Evolutionary conservation across 164 flowering plant genomes (phyloP).

Genomic region (Kingdonia uniflora): DNA sequence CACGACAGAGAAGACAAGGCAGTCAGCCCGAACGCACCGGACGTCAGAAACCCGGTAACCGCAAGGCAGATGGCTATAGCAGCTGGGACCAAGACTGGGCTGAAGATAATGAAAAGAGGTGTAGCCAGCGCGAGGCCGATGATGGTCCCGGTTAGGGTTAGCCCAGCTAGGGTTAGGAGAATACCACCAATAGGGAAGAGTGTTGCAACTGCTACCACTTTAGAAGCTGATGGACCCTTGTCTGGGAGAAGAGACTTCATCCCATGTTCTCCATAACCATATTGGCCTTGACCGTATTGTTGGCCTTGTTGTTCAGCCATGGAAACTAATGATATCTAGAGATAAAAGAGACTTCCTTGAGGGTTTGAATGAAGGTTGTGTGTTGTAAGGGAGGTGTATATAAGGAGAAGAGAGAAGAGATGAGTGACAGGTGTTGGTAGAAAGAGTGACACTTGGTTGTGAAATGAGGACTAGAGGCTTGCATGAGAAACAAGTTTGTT

Average conservation of each 20-base stretch:
- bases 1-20: conserved; percentile 55
- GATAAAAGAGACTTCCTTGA: no score
- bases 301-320: conserved; percentile 22
- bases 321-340: background rate
- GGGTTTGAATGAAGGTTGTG: background rate
- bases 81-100: conserved; percentile 75
- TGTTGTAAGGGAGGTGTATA: background rate
- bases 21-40: conserved; percentile 69
- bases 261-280: conserved; percentile 10
- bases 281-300: conserved; percentile 4
- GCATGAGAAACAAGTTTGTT: conserved; percentile 17
- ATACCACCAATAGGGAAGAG: conserved; percentile 65
- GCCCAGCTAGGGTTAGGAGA: conserved; percentile 53
- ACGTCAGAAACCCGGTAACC: conserved; percentile 55
- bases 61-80: conserved; percentile 36
- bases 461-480: conserved; percentile 10
- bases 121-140: conserved; percentile 47
- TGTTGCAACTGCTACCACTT: conserved; percentile 41
- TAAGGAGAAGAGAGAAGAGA: conserved; percentile 4
- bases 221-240: conserved; percentile 30
- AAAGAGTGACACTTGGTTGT: conserved; percentile 17
- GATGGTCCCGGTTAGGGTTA: conserved; percentile 46
- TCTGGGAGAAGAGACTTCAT: conserved; percentile 5
- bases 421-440: conserved; percentile 19
- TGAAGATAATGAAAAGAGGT: conserved; percentile 65